These are phyloP conservation scores for Hypsizygus marmoreus DNA, from an alignment of 768 basidiomycete species.

Conservation along the genomic window DNA sequence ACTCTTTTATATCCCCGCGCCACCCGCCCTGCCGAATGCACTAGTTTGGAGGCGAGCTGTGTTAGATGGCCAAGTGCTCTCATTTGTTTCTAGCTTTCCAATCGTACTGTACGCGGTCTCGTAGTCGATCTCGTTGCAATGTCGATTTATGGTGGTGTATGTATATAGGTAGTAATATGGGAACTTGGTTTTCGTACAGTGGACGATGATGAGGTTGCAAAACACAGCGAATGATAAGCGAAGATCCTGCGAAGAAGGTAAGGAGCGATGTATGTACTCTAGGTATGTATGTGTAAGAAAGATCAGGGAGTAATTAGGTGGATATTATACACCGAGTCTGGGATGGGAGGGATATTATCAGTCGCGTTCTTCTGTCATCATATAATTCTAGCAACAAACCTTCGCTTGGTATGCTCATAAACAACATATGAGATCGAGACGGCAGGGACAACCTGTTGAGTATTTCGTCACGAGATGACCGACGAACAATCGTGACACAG, in stretches of 20 bases:
- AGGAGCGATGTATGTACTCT: slow-evolving; percentile 11
- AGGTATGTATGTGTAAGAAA: slow-evolving; percentile 6
- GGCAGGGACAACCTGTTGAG: slow-evolving; percentile 81
- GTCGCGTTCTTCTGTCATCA: slow-evolving; percentile 2
- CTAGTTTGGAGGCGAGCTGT: slow-evolving; percentile 8
- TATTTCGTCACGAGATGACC: neutral
- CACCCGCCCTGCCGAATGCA: neutral
- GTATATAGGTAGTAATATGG: slow-evolving; percentile 16
- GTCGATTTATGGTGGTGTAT: slow-evolving; percentile 13
- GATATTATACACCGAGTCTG: slow-evolving; percentile 64
- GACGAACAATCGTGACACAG: neutral
- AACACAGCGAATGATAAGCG: slow-evolving; percentile 14
- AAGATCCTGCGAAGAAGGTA: slow-evolving; percentile 4
- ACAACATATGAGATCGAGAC: slow-evolving; percentile 98
- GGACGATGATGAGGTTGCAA: slow-evolving; percentile 1
- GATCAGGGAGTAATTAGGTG: slow-evolving; percentile 15
- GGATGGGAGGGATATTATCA: slow-evolving; percentile 12
- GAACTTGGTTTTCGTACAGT: slow-evolving; percentile 10
- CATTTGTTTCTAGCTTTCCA: slow-evolving; percentile 1
- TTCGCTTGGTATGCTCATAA: slow-evolving; percentile 84
- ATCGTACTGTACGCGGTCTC: slow-evolving; percentile 12
- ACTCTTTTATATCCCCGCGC: slow-evolving; percentile 15
- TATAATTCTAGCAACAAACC: slow-evolving; percentile 44
- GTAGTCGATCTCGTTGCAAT: slow-evolving; percentile 3
- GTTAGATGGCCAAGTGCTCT: slow-evolving; percentile 6